A percentile compares a stretch with the other conserved stretches of the same genome.
Conservation (phyloP, 352 stramenopile genomes). For the Globisporangium mamillatum region DNA sequence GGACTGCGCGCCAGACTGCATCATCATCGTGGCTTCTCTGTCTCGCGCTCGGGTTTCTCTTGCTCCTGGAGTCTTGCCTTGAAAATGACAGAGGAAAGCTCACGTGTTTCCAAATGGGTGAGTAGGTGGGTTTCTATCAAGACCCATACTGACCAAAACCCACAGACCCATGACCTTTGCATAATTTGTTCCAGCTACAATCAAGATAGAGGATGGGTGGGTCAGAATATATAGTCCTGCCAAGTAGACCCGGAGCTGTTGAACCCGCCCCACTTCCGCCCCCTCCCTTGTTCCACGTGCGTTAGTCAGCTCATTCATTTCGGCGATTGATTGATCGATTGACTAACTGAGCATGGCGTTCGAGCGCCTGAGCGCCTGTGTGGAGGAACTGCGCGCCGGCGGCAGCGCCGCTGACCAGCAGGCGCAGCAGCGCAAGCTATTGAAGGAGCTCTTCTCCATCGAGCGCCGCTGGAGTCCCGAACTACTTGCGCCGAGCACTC, state of each 20-base stretch:
- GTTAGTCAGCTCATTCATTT: background rate
- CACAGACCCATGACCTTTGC: background rate
- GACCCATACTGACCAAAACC: background rate
- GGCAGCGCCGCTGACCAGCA: conserved; percentile 29
- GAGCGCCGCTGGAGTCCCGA: conserved; percentile 56
- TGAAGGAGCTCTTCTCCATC: conserved; percentile 55
- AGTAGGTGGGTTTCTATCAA: background rate
- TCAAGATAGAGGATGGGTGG: background rate
- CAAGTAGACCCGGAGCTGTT: background rate
- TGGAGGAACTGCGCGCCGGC: conserved; percentile 44
- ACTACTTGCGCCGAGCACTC: conserved; percentile 19
- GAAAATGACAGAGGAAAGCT: background rate
- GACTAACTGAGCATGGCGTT: conserved; percentile 30
- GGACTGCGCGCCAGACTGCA: conserved; percentile 34
- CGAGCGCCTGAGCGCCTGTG: conserved; percentile 40
- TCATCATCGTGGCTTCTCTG: conserved; percentile 45
- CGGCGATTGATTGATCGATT: background rate
- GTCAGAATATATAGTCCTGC: background rate
- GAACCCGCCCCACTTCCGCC: background rate
- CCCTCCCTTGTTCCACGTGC: background rate
- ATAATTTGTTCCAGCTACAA: background rate
- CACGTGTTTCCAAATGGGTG: too few relatives aligned
- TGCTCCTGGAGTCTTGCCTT: background rate
- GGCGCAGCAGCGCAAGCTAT: conserved; percentile 33
- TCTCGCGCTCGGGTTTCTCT: background rate